These are phyloP conservation scores for Aspergillus eucalypticola DNA, from an alignment of 2,329 filamentous ascomycete species.

Conservation along the genomic window DNA sequence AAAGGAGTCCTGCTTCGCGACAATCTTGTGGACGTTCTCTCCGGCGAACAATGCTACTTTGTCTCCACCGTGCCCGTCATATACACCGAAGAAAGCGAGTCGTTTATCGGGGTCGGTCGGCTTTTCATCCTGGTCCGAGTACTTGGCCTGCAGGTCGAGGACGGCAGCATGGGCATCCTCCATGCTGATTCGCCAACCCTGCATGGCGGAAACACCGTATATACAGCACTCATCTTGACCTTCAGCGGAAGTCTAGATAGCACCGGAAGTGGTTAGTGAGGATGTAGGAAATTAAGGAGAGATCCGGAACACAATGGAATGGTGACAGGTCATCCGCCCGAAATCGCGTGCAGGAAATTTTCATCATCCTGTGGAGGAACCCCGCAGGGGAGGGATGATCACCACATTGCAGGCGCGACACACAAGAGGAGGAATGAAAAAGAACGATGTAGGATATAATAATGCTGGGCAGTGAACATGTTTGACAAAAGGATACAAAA, in stretches of 20 bases:
- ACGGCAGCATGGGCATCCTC: constrained; percentile 91
- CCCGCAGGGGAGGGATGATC: constrained; percentile 14
- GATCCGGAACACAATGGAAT: constrained; percentile 1
- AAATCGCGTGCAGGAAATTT: constrained; percentile 17
- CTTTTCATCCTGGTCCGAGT: constrained; percentile 51
- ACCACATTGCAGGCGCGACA: constrained; percentile 10
- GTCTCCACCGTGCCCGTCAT: constrained; percentile 95
- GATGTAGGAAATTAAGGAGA: not conserved
- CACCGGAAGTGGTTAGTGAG: constrained; percentile 15
- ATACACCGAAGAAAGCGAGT: constrained; percentile 95
- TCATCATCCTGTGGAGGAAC: constrained; percentile 17
- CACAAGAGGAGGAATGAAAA: not conserved
- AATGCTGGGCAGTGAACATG: not conserved
- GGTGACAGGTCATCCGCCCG: constrained; percentile 12
- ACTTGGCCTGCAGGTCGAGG: constrained; percentile 75
- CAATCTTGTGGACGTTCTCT: constrained; percentile 88
- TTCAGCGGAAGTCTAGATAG: constrained; percentile 73
- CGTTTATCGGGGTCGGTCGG: constrained; percentile 68
- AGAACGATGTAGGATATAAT: not conserved
- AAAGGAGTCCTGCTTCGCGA: constrained; percentile 92
- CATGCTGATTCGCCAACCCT: constrained; percentile 99
- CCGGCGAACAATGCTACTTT: constrained; percentile 93
- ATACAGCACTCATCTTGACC: constrained; percentile 91
- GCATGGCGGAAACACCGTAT: constrained; percentile 97
- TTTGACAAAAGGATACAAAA: not conserved